Conservation (phyloP, 805 yeast genomes). For the Pichia kluyveri region DNA sequence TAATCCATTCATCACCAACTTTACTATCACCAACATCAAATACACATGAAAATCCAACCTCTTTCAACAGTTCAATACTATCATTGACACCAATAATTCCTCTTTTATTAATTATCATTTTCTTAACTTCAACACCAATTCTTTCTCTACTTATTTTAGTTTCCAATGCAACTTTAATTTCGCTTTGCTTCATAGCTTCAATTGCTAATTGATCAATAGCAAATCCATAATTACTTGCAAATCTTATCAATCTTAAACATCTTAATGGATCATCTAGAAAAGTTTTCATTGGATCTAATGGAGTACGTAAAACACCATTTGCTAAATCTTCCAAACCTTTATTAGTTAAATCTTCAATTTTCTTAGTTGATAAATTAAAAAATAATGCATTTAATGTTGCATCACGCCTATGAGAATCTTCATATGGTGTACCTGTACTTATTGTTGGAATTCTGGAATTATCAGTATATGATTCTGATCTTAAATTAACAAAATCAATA, state of each 20-base stretch:
- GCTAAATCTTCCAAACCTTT: conserved; percentile 65
- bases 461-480: conserved; percentile 78
- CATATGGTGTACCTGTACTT: conserved; percentile 79
- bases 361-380: conserved; percentile 60
- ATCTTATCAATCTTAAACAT: conserved; percentile 75
- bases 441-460: conserved; percentile 81
- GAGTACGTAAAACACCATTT: conserved; percentile 73
- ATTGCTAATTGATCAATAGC: conserved; percentile 48
- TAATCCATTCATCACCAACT: conserved; percentile 13
- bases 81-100: conserved; percentile 38
- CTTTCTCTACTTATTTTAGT: conserved; percentile 84
- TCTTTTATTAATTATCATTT: conserved; percentile 51
- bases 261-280: conserved; percentile 92
- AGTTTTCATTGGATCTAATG: conserved; percentile 75
- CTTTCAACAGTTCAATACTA: conserved; percentile 53
- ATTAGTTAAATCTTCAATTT: conserved; percentile 80
- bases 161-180: conserved; percentile 49
- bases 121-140: conserved; percentile 76
- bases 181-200: conserved; percentile 52
- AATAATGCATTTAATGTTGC: conserved; percentile 92
- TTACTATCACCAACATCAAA: conserved; percentile 35
- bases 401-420: conserved; percentile 90
- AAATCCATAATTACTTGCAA: conserved; percentile 74
- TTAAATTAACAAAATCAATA: conserved; percentile 85
- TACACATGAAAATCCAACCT: conserved; percentile 47